Conservation (phyloP, 1,139 yeast genomes). For the Taiozyma onychis region DNA sequence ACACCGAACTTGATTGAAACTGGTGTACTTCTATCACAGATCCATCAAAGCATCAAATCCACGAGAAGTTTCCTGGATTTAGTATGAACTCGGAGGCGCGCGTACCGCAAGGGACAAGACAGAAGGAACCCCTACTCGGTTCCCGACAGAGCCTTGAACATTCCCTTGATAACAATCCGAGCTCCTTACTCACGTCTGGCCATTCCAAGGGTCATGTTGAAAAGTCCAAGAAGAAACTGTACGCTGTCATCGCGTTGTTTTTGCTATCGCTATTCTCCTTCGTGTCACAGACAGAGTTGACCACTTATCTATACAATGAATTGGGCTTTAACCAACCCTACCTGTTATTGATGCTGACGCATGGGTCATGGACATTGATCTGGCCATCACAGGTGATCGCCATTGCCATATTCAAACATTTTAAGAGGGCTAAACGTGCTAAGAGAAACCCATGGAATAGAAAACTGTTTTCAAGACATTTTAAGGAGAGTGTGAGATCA, state of each 20-base stretch:
- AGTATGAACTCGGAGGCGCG: background rate
- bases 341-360: constrained; percentile 62
- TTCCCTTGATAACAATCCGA: background rate
- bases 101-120: background rate
- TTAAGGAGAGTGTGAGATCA: constrained; percentile 28
- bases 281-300: constrained; percentile 75
- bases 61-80: background rate
- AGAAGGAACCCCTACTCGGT: background rate
- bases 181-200: background rate
- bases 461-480: constrained; percentile 25
- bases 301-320: constrained; percentile 60
- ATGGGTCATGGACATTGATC: constrained; percentile 70
- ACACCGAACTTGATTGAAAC: background rate
- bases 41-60: background rate
- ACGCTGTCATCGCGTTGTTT: constrained; percentile 53
- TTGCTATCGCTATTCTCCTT: constrained; percentile 57
- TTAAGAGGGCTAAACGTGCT: constrained; percentile 25
- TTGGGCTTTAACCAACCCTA: constrained; percentile 65
- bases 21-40: background rate
- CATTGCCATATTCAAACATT: constrained; percentile 41
- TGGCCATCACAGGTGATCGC: constrained; percentile 68
- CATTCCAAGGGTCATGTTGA: constrained; percentile 4
- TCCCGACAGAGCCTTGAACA: background rate
- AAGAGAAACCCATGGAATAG: constrained; percentile 18
- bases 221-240: constrained; percentile 32